Conservation (phyloP, 2,329 filamentous ascomycete species). For the Nigrospora oryzae region DNA sequence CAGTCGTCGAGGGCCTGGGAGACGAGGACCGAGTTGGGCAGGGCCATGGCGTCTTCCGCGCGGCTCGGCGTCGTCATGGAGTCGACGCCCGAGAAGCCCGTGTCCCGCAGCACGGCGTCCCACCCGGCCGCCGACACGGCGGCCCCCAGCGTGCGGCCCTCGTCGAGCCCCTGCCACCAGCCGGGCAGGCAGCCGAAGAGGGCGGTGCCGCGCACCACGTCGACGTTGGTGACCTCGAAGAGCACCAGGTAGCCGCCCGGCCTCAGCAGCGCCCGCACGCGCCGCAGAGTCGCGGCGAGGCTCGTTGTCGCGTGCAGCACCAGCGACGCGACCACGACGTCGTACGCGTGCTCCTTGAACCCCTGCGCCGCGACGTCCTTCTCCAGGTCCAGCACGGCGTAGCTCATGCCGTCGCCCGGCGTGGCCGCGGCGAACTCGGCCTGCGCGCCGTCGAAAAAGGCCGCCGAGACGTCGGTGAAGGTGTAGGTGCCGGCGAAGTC, state of each 20-base stretch:
- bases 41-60: neutral
- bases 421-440: neutral
- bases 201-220: neutral
- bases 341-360: constrained; percentile 15
- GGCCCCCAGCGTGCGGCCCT: constrained; percentile 1
- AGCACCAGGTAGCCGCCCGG: constrained; percentile 28
- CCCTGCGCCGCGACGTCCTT: constrained; percentile 19
- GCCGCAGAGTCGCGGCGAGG: constrained; percentile 13
- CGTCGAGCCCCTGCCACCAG: constrained; percentile 6
- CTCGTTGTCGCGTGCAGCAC: constrained; percentile 19
- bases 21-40: neutral
- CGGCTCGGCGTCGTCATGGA: neutral
- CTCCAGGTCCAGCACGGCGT: constrained; percentile 20
- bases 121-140: constrained; percentile 6
- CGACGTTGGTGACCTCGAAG: constrained; percentile 5
- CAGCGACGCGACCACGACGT: constrained; percentile 23
- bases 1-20: neutral
- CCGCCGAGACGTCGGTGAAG: constrained; percentile 33
- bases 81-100: constrained; percentile 21
- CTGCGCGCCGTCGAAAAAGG: constrained; percentile 24
- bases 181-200: constrained; percentile 3
- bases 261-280: constrained; percentile 21
- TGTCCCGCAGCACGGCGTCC: constrained; percentile 12
- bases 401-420: constrained; percentile 17
- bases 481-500: constrained; percentile 29